Base-by-base conservation (phyloP, 352 stramenopile genomes). In the Peronospora farinosa region DNA sequence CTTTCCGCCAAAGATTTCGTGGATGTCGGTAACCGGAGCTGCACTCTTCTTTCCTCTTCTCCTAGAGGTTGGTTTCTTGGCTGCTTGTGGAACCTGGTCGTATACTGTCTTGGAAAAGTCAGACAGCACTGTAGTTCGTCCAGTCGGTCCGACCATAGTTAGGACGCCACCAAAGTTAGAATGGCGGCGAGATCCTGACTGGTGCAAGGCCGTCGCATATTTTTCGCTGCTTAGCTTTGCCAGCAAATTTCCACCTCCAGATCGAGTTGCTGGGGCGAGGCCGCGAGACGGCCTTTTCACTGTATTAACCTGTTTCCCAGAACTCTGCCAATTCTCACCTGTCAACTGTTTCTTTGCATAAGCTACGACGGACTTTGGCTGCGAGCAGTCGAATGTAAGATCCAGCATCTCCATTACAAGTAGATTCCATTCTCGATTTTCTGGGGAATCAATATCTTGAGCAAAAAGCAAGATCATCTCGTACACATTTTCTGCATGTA, bases 351-450 rank as follows among this genome's bases (percentile, higher is more conserved):
- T 67, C 54, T 86, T 88, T 0, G 66, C 48, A 31, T 75, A 89
- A 3, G 74, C 66, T 6, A 73, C 80, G 5, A 95, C 55, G 5
- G 65, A 47, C 47, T 92, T 86, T 0, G 84, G 84, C 3, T 75
- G 72, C 0, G 79, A 86, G 28, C 77, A 85, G 38, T 74, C 65
- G 0, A 95, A 63, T 15, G 83, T 90, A 35, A 93, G 65, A 48
- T 89, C 79, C 17, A 95, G 63, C 67, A 95, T 92, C 58, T 95
- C 84, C 81, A 95, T 90, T 32, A 95, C 76, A 5, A 95, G 46
- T 52, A 95, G 39, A 39, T 93, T 92, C 84, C 84, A 93, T 42
- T 95, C 84, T 7, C 72, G 73, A 55, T 92, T 91, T 33, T 92
- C 84, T 0, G 74, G 49, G 2, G 82, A 79, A 7, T 95, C 82